Conservation (phyloP, 345 rosid genomes). For the Arabidopsis thaliana region TAIR10.1 NC_003074.8:9822001-9822500, state of each 20-base stretch:
- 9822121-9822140: conserved; percentile 12
- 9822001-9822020: conserved; percentile 10
- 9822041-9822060: conserved; percentile 60
- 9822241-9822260: neutral
- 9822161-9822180: conserved; percentile 20
- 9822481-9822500: neutral
- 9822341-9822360: neutral
- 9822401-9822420: neutral
- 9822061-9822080: conserved; percentile 77
- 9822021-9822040: neutral
- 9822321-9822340: too few relatives aligned
- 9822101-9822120: conserved; percentile 55
- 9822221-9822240: conserved; percentile 15
- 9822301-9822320: neutral
- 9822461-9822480: neutral
- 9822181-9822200: neutral
- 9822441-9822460: neutral
- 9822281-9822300: neutral
- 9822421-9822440: neutral
- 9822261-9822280: neutral
- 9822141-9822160: neutral
- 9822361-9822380: neutral
- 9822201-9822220: conserved; percentile 6
- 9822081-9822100: conserved; percentile 90
- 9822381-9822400: neutral